A percentile compares a stretch with the other conserved stretches of the same genome.
Conservation (phyloP, 2,329 filamentous ascomycete genomes). For the Nothomitra cinnamomea region DNA sequence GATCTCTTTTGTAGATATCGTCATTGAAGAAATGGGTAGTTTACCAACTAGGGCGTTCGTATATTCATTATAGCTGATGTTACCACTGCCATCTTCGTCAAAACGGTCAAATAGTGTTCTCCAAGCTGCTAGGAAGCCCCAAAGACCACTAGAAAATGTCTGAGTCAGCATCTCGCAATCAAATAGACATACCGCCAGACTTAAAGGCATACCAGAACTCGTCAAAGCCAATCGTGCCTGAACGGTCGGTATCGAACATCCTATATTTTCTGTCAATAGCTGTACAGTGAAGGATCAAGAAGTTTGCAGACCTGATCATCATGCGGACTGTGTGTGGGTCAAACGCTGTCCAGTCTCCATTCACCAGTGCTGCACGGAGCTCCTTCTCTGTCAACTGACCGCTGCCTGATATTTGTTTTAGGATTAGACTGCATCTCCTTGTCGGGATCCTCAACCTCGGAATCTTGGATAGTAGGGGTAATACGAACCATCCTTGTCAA, state of each 20-base stretch:
- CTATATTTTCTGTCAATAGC: slow-evolving; percentile 19
- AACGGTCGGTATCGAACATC: slow-evolving; percentile 93
- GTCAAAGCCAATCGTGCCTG: slow-evolving; percentile 78
- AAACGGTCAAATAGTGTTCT: slow-evolving; percentile 88
- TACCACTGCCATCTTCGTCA: slow-evolving; percentile 71
- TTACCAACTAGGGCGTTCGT: slow-evolving; percentile 58
- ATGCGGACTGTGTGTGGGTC: slow-evolving; percentile 88
- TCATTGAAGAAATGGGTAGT: not conserved
- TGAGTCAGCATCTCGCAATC: not conserved
- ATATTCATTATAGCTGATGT: slow-evolving; percentile 76
- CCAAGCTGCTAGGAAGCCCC: slow-evolving; percentile 93
- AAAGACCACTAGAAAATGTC: slow-evolving; percentile 44
- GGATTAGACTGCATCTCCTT: not conserved
- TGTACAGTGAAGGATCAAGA: not conserved
- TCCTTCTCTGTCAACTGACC: slow-evolving; percentile 76
- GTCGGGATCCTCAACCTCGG: not conserved
- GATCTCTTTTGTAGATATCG: not conserved
- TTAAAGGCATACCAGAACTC: slow-evolving; percentile 54
- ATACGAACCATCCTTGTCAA: slow-evolving; percentile 63
- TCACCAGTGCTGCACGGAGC: slow-evolving; percentile 78
- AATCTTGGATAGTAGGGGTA: not conserved
- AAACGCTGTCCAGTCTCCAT: slow-evolving; percentile 90
- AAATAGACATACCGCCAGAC: not conserved
- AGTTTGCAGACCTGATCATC: slow-evolving; percentile 54
- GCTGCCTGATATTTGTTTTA: slow-evolving; percentile 32